Conservation (phyloP, 805 yeast species). For the Wickerhamiella vanderwaltii region DNA sequence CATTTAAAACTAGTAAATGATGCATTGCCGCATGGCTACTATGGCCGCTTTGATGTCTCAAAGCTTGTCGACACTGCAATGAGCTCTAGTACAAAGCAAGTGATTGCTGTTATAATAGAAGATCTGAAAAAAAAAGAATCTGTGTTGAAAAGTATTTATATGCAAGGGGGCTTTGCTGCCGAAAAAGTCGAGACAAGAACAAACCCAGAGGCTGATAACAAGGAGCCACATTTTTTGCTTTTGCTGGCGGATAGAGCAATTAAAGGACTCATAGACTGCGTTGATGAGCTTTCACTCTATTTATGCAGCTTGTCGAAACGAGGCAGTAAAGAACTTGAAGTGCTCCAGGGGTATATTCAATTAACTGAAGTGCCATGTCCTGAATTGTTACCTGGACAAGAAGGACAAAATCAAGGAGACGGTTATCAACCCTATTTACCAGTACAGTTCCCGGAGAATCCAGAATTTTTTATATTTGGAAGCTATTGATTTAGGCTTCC, state of each 20-base stretch:
- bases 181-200: not conserved
- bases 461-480: too few relatives aligned
- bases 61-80: not conserved
- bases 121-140: not conserved
- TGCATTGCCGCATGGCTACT: not conserved
- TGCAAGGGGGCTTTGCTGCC: not conserved
- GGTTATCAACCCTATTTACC: too few relatives aligned
- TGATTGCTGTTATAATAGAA: not conserved
- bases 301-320: not conserved
- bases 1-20: not conserved
- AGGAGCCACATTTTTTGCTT: not conserved
- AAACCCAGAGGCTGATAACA: too few relatives aligned
- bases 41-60: not conserved
- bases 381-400: too few relatives aligned
- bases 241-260: not conserved
- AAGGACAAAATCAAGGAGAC: too few relatives aligned
- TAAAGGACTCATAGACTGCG: not conserved
- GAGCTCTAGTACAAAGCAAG: not conserved
- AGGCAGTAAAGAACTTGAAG: not conserved
- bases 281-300: not conserved
- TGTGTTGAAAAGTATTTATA: too few relatives aligned
- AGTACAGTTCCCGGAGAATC: too few relatives aligned
- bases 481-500: too few relatives aligned
- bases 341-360: not conserved
- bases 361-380: slow-evolving; percentile 1